Base-by-base conservation (phyloP, 139 green algal species). In the Chlorella sp. region DNA sequence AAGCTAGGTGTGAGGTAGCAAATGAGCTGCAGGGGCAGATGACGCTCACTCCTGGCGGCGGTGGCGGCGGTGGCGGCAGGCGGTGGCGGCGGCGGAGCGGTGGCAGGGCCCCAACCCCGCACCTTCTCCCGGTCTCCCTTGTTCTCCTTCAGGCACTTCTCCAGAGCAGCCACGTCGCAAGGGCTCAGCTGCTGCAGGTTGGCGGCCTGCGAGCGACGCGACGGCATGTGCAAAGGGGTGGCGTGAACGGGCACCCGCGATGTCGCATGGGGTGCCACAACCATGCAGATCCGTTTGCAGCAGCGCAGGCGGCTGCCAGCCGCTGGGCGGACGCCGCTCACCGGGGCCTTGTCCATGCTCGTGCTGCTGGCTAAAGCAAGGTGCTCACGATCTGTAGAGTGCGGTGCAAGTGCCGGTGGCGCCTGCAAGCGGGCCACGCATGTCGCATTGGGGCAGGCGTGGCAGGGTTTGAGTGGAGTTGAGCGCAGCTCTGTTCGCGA, bases 71-170 rank as follows among this genome's bases (percentile, higher is more conserved):
- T 22, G 26, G 72, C 72, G 40, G 48, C 11, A 30, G n/a, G 73
- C 73, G 46, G 73, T 4, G 46, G 51, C 51, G 54, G 76, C 48
- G n/a, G n/a, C 19, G 76, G 36, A 32, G 76, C 54, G 54, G 54
- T 38, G 38, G 76, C 51, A 38, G 68, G n/a, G 51, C 13, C 51
- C 46, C 51, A 24, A 60, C 51, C 51, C 51, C 79, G 19, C 64
- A 80, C 78, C 84, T 90, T 91, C 40, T 89, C 68, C 1, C 73
- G 81, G 74, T 91, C 86, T 20, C 88, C 88, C 51, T 90, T 90
- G 51, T 91, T 88, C 74, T 88, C 86, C 56, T 88, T 77, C 11
- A 91, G 67, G 64, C 88, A 91, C 80, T 90, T 88, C 75, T 91
- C 54, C 65, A 91, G 77, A 1, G 88, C 88, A 22, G 62, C 64